Conservation (phyloP, 345 rosid genomes). For the Acer yangbiense region DNA sequence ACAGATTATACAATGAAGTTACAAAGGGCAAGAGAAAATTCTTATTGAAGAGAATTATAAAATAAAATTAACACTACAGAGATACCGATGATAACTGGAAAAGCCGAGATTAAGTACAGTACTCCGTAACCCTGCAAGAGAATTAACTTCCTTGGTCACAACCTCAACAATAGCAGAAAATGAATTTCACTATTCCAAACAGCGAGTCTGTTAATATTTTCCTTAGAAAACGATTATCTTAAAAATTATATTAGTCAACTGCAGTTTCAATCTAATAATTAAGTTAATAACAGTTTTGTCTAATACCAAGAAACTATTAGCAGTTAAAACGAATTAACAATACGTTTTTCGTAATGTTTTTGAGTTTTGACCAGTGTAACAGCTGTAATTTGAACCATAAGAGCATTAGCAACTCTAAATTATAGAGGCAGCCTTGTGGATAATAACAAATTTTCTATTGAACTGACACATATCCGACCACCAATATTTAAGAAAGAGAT, state of each 20-base stretch:
- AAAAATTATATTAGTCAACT: conserved; percentile 8
- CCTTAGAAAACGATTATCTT: background rate
- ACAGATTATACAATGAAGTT: conserved; percentile 5
- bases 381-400: conserved; percentile 1
- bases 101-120: conserved; percentile 81
- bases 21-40: conserved; percentile 7
- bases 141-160: conserved; percentile 22
- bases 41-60: conserved; percentile 91
- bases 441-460: conserved; percentile 7
- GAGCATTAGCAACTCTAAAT: background rate
- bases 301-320: background rate
- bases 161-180: background rate
- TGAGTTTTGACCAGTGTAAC: background rate
- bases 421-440: conserved; percentile 7
- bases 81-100: conserved; percentile 88
- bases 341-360: background rate
- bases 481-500: conserved; percentile 19
- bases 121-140: conserved; percentile 93
- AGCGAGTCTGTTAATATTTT: background rate
- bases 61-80: conserved; percentile 82
- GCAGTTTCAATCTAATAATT: background rate
- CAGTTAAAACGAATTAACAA: background rate
- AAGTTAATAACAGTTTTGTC: no score
- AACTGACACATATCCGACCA: background rate
- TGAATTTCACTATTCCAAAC: conserved; percentile 3